These are phyloP conservation scores for Zygotorulaspora danielsina DNA, from an alignment of 805 yeast genomes.

Conservation along the genomic window DNA sequence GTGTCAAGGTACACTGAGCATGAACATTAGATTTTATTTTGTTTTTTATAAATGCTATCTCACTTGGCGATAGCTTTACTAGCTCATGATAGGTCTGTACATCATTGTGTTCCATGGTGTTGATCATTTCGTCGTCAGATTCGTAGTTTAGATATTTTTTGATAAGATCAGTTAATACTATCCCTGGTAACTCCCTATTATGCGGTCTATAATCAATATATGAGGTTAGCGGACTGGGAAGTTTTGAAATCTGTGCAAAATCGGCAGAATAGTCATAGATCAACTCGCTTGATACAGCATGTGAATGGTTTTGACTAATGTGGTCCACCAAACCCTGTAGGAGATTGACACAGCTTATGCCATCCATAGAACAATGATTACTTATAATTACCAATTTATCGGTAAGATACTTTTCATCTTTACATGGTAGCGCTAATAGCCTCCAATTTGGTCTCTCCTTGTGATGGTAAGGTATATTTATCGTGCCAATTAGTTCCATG, in stretches of 20 bases:
- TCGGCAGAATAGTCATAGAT: conserved; percentile 20
- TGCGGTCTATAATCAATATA: conserved; percentile 20
- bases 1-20: conserved; percentile 23
- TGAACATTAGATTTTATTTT: conserved; percentile 12
- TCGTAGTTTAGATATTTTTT: conserved; percentile 16
- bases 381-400: conserved; percentile 18
- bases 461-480: conserved; percentile 19
- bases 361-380: conserved; percentile 29
- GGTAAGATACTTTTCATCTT: conserved; percentile 2
- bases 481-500: conserved; percentile 15
- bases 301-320: not conserved
- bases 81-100: conserved; percentile 14
- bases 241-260: conserved; percentile 8
- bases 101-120: conserved; percentile 3
- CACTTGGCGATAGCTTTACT: conserved; percentile 13
- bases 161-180: conserved; percentile 14
- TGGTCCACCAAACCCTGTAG: conserved; percentile 19
- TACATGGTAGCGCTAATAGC: conserved; percentile 16
- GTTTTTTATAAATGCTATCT: conserved; percentile 12
- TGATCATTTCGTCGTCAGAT: conserved; percentile 12
- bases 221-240: conserved; percentile 25
- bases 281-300: too few relatives aligned
- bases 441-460: conserved; percentile 27
- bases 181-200: conserved; percentile 12
- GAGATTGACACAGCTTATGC: conserved; percentile 21